phyloP scores from a whole-genome alignment of 768 basidiomycete species.

The Scleroderma bovista region DNA sequence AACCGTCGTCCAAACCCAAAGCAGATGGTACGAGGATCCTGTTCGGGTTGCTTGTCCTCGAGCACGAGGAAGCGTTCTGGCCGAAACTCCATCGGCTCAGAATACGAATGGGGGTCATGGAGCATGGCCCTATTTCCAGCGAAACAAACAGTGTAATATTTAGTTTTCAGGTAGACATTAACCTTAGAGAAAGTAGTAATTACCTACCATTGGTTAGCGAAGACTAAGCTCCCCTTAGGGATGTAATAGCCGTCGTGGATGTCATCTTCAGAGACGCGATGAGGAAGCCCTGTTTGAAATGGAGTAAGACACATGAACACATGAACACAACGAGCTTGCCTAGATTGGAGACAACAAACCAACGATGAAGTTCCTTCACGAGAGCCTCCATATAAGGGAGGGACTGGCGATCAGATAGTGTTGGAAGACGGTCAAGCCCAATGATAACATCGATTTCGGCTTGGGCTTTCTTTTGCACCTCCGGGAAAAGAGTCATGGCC shows the following conservation, averaged over 20 bases:
- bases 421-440: constrained; percentile 5
- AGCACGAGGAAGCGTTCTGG: constrained; percentile 47
- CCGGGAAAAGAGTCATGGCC: constrained; percentile 13
- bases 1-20: constrained; percentile 62
- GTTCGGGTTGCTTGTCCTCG: constrained; percentile 29
- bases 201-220: constrained; percentile 9
- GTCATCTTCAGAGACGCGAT: constrained; percentile 10
- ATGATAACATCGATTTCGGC: constrained; percentile 10
- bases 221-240: constrained; percentile 8
- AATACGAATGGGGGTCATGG: constrained; percentile 31
- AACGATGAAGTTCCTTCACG: constrained; percentile 14
- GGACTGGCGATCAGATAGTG: constrained; percentile 6
- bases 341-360: neutral
- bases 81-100: constrained; percentile 44
- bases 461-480: constrained; percentile 9
- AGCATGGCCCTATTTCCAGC: constrained; percentile 3
- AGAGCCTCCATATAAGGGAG: constrained; percentile 11
- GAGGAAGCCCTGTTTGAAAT: neutral
- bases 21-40: constrained; percentile 48
- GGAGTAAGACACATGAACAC: too few relatives aligned
- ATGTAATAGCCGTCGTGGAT: constrained; percentile 17
- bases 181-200: neutral
- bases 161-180: too few relatives aligned
- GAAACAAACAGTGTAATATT: neutral
- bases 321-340: neutral